Evolutionary conservation across 331 rosid genomes (phyloP), one percentile per base, ranked within the genome.

Genomic region (Erythrophleum ivorense): DNA sequence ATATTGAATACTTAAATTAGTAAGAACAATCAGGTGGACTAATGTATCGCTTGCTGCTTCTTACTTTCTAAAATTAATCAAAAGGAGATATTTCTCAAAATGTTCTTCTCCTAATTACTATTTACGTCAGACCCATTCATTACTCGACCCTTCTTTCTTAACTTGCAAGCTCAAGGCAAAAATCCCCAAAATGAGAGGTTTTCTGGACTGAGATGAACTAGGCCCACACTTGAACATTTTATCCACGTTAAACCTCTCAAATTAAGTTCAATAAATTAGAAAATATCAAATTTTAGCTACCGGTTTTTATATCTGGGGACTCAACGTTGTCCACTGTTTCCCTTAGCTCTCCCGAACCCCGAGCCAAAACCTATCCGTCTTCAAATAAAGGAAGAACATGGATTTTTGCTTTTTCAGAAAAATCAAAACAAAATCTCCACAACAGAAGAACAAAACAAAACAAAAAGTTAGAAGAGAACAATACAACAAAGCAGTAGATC

Each of bases 171-270:
- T 65, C 0, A 65, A 65, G 40, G 53, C 6, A 66, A 78, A 78
- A 79, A 11, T 50, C 64, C 66, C 55, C 55, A 52, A 71, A 19
- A 11, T 52, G 34, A 31, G 48, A 43, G 68, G 73, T 36, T 82
- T 68, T 70, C 41, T 54, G 24, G 57, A 78, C 36, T 64, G 24
- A 15, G 40, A 59, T 49, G 52, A 78, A 62, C 59, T 78, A 78
- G 66, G 65, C n/a, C 34, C 45, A 11, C 9, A 53, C 52, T 45
- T 40, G 4, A 58, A 78, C 82, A 45, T 80, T 72, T 80, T 71
- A 84, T 38, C 82, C 59, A 54, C 77, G 18, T 34, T 52, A 34
- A 48, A 80, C 53, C 55, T 53, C 71, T 65, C 66, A 59, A 79
- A 73, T 65, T 46, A 65, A 75, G 52, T 70, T 69, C 58, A 84